These are phyloP conservation scores for Ceratobasidium sp. DNA, from an alignment of 1,284 basidiomycete species.

Conservation along the genomic window DNA sequence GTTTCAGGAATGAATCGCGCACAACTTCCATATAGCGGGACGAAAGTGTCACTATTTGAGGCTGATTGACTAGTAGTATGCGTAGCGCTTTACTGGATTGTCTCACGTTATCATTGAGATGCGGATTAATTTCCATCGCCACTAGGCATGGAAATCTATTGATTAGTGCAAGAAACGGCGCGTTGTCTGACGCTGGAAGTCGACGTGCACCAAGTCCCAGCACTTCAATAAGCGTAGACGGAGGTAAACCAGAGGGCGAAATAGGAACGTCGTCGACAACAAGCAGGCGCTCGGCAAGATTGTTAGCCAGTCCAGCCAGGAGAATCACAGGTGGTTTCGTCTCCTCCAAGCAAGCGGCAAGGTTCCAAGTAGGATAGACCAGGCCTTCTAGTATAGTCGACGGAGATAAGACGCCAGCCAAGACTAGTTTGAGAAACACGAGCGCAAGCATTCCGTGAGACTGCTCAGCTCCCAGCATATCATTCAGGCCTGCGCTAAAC, in stretches of 20 bases:
- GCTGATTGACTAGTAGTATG: conserved; percentile 68
- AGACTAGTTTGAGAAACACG: conserved; percentile 73
- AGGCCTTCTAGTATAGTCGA: conserved; percentile 78
- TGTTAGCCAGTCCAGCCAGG: conserved; percentile 72
- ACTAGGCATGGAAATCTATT: conserved; percentile 75
- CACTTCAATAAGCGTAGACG: conserved; percentile 67
- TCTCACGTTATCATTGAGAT: conserved; percentile 66
- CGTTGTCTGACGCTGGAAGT: conserved; percentile 57
- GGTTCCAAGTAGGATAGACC: conserved; percentile 79
- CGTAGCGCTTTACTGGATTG: conserved; percentile 66
- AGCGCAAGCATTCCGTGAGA: conserved; percentile 67
- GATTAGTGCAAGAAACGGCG: conserved; percentile 68
- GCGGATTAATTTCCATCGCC: conserved; percentile 72
- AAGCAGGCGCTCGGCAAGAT: conserved; percentile 70
- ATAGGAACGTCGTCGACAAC: conserved; percentile 66
- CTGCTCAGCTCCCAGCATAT: conserved; percentile 29
- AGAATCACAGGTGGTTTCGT: conserved; percentile 62
- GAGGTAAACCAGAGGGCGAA: conserved; percentile 48
- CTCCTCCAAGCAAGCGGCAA: conserved; percentile 61
- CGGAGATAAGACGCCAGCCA: conserved; percentile 74
- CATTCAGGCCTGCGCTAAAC: conserved; percentile 27
- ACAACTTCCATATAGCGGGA: conserved; percentile 78
- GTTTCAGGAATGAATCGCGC: conserved; percentile 66
- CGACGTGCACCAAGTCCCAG: conserved; percentile 76
- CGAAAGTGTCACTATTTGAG: conserved; percentile 75